A percentile compares a stretch with the other conserved stretches of the same genome.
phyloP scores from a whole-genome alignment of 73 alveolate species.

The Tetrahymena elliotti region DNA sequence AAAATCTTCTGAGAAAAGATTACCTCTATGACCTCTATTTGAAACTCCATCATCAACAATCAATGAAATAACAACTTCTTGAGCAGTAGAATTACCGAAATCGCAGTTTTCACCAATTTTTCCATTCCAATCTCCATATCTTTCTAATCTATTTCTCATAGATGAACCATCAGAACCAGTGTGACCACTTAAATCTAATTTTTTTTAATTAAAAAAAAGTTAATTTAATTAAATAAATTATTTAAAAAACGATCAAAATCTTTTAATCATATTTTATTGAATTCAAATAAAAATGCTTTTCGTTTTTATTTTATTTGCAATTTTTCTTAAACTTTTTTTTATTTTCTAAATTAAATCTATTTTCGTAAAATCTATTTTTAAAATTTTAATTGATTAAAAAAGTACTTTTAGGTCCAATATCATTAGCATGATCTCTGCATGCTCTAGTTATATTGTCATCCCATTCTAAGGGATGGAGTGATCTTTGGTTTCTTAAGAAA shows the following conservation, averaged over 20 bases:
- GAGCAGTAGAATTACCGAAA: constrained; percentile 46
- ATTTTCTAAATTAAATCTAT: not conserved
- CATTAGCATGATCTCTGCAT: constrained; percentile 65
- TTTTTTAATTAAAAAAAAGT: not conserved
- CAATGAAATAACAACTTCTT: constrained; percentile 45
- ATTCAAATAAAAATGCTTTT: not conserved
- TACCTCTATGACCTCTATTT: constrained; percentile 68
- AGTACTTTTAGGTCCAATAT: constrained; percentile 71
- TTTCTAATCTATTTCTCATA: constrained; percentile 46
- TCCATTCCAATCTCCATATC: constrained; percentile 45
- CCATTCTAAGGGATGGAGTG: constrained; percentile 39
- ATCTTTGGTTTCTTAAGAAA: constrained; percentile 46
- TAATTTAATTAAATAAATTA: not conserved
- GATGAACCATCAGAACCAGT: constrained; percentile 64
- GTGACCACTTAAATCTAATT: constrained; percentile 45
- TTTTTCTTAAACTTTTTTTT: too few species aligned
- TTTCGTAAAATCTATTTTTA: not conserved
- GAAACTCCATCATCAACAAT: constrained; percentile 80
- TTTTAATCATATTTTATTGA: too few species aligned
- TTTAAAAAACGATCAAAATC: not conserved
- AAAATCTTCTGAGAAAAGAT: constrained; percentile 35
- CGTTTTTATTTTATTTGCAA: not conserved
- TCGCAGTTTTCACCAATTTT: constrained; percentile 57
- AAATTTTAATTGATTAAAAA: too few species aligned
- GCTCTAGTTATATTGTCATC: constrained; percentile 53